Percentiles rank a stretch among this genome's conserved stretches.
phyloP scores from a whole-genome alignment of 805 yeast species.

The Metschnikowia borealis region DNA sequence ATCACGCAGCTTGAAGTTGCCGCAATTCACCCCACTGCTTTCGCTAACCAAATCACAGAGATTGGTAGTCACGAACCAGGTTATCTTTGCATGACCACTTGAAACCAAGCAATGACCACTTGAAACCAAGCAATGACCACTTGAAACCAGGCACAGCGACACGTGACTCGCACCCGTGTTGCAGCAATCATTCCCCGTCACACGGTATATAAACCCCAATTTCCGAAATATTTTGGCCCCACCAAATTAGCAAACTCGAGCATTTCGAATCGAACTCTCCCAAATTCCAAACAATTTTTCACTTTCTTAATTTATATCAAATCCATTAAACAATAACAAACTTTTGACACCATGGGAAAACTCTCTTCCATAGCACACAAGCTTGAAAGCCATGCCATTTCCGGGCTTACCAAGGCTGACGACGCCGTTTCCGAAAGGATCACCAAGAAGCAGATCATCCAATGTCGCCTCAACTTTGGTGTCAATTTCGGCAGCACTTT shows the following conservation, averaged over 20 bases:
- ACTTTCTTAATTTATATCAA: neutral
- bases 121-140: neutral
- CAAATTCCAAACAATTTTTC: neutral
- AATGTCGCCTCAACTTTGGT: conserved; percentile 65
- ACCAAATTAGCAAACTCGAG: neutral
- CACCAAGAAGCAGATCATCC: conserved; percentile 47
- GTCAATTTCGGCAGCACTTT: conserved; percentile 83
- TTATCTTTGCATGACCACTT: no score
- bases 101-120: neutral
- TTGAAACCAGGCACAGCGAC: neutral
- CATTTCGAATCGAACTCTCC: neutral
- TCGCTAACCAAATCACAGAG: no score
- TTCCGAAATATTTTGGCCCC: neutral
- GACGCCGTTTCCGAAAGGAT: conserved; percentile 37
- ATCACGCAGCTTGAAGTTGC: no score
- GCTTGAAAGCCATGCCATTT: conserved; percentile 24
- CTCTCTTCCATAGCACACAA: conserved; percentile 14
- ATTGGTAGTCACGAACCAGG: no score
- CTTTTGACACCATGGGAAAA: neutral
- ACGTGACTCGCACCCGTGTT: conserved; percentile 2
- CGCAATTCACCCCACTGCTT: no score
- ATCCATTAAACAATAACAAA: neutral
- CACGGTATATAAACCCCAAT: neutral
- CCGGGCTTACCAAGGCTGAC: conserved; percentile 20
- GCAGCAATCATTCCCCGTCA: neutral